Conservation (phyloP, 2,329 filamentous ascomycete genomes). For the Paracamarosporium sp. region DNA sequence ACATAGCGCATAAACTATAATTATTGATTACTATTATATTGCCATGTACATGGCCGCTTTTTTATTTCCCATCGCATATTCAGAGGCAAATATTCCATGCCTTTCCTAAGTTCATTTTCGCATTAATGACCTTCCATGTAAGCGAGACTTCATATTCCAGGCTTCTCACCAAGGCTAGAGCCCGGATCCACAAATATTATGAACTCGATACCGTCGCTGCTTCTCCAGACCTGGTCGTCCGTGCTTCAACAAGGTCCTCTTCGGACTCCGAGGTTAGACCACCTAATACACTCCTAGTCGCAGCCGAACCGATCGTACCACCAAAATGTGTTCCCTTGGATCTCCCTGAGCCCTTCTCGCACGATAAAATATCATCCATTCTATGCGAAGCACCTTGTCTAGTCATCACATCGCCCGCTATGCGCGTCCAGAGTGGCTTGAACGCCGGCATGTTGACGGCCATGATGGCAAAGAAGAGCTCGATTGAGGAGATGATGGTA, state of each 20-base stretch:
- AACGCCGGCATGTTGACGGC: slow-evolving; percentile 1
- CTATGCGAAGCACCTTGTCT: neutral
- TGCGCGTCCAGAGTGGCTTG: neutral
- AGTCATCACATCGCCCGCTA: neutral
- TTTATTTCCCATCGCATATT: too few relatives aligned
- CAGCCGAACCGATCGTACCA: neutral
- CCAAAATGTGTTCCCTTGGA: neutral
- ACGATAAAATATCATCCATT: neutral
- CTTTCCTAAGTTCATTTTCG: too few relatives aligned
- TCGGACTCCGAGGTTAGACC: slow-evolving; percentile 2
- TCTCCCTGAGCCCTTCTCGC: neutral
- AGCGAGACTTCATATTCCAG: too few relatives aligned
- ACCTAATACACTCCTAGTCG: neutral
- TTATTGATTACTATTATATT: too few relatives aligned
- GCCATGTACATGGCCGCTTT: too few relatives aligned
- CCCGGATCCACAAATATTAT: too few relatives aligned
- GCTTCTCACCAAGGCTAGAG: too few relatives aligned
- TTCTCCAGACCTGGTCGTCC: neutral
- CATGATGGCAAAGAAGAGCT: slow-evolving; percentile 1
- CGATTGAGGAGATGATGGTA: neutral
- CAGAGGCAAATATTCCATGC: too few relatives aligned
- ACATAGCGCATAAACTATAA: too few relatives aligned
- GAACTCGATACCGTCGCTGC: neutral
- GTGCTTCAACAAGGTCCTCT: neutral
- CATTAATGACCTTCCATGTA: too few relatives aligned